phyloP scores from a whole-genome alignment of 1,284 basidiomycete genomes.

The Malassezia japonica region DNA sequence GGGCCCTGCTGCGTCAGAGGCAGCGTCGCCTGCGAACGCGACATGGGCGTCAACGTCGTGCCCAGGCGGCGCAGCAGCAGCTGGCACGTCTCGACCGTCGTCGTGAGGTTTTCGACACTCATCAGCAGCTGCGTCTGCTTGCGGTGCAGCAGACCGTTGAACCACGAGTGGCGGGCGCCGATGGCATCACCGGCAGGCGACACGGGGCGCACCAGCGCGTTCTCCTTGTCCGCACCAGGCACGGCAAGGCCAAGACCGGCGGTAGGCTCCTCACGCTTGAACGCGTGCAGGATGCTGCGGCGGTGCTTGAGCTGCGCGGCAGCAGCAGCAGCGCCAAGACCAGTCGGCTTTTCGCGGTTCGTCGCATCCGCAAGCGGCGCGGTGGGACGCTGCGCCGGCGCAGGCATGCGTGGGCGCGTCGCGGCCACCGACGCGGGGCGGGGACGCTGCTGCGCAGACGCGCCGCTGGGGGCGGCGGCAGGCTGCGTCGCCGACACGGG shows the following conservation, averaged over 20 bases:
- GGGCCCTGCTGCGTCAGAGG: constrained; percentile 27
- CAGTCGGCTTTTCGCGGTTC: constrained; percentile 1
- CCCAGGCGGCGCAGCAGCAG: constrained; percentile 56
- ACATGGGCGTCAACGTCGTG: constrained; percentile 6
- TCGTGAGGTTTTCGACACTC: constrained; percentile 53
- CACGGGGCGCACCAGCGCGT: not conserved
- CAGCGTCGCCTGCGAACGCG: constrained; percentile 4
- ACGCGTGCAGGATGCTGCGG: constrained; percentile 1
- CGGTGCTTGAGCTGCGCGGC: constrained; percentile 4
- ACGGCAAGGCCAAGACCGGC: not conserved
- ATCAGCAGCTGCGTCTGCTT: constrained; percentile 55
- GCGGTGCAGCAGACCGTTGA: constrained; percentile 77
- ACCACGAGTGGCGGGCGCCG: constrained; percentile 64
- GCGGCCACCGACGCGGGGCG: not conserved
- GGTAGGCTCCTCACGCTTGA: not conserved
- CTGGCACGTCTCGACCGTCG: constrained; percentile 60
- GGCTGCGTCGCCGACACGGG: too few relatives aligned
- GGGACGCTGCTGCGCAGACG: too few relatives aligned
- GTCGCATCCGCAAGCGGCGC: too few relatives aligned
- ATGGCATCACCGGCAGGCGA: constrained; percentile 13
- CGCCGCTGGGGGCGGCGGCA: too few relatives aligned
- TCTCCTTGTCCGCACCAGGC: not conserved
- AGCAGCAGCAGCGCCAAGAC: not conserved
- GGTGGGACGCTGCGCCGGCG: not conserved
- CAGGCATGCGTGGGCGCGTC: not conserved